Evolutionary conservation across 805 yeast species (phyloP).

Genomic region (Teunomyces pallodes): DNA sequence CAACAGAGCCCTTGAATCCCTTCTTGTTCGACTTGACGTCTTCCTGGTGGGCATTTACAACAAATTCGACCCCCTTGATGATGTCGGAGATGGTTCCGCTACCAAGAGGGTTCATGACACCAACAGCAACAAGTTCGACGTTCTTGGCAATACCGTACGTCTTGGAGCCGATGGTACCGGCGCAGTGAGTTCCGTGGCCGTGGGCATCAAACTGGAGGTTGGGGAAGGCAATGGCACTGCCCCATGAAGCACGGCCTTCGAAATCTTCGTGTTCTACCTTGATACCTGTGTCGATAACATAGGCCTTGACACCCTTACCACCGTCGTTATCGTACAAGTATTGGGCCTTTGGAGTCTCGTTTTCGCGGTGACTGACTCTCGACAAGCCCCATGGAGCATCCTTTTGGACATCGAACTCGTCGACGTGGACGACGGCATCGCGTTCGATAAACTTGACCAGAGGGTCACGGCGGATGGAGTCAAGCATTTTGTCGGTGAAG

Average conservation of each 20-base stretch:
- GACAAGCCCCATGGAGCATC: conserved; percentile 44
- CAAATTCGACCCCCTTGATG: conserved; percentile 44
- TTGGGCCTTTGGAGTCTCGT: conserved; percentile 27
- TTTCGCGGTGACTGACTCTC: conserved; percentile 33
- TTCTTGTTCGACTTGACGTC: conserved; percentile 46
- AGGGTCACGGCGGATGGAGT: conserved; percentile 11
- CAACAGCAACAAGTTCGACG: conserved; percentile 39
- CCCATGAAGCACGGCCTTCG: conserved; percentile 57
- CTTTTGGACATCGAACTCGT: conserved; percentile 31
- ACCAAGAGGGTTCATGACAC: conserved; percentile 40
- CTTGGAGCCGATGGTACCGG: conserved; percentile 79
- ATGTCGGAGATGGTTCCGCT: conserved; percentile 42
- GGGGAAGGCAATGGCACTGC: conserved; percentile 48
- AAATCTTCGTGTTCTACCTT: conserved; percentile 58
- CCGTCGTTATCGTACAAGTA: conserved; percentile 42
- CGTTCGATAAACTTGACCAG: conserved; percentile 22
- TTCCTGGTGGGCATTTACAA: conserved; percentile 39
- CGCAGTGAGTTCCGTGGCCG: conserved; percentile 95
- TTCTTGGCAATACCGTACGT: conserved; percentile 81
- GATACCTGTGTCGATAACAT: conserved; percentile 84
- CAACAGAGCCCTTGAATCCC: conserved; percentile 81
- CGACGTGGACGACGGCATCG: conserved; percentile 18
- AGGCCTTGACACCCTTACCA: conserved; percentile 60
- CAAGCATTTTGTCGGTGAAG: conserved; percentile 16
- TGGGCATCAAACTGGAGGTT: conserved; percentile 52